Percentiles rank a stretch among this genome's conserved stretches.
These are phyloP conservation scores for Parachaetomium inaequale DNA, from an alignment of 495 filamentous ascomycete genomes.

Conservation along the genomic window DNA sequence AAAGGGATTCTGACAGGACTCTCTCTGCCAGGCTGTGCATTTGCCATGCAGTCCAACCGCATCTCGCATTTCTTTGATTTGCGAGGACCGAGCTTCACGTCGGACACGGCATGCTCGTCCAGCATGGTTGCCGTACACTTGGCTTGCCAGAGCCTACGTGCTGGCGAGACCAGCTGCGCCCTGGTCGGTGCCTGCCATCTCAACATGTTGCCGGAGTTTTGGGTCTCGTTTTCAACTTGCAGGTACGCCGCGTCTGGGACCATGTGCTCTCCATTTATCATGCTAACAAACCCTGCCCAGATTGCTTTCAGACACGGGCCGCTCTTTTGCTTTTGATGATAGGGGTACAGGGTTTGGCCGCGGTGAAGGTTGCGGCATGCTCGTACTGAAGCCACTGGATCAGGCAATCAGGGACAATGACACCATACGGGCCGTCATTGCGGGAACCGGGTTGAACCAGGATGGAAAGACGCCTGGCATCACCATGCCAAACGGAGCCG, in stretches of 20 bases:
- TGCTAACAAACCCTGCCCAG: conserved; percentile 16
- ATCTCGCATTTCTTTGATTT: conserved; percentile 58
- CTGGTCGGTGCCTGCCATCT: conserved; percentile 58
- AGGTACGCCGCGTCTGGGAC: conserved; percentile 13
- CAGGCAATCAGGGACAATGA: conserved; percentile 56
- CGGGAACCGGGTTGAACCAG: conserved; percentile 55
- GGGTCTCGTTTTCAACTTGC: conserved; percentile 38
- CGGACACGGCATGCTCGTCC: conserved; percentile 79
- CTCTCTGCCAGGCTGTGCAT: conserved; percentile 36
- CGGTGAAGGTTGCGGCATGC: conserved; percentile 57
- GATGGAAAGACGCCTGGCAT: conserved; percentile 59
- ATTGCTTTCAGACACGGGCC: conserved; percentile 63
- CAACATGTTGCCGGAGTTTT: conserved; percentile 52
- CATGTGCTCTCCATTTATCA: too few species aligned
- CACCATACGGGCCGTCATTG: conserved; percentile 61
- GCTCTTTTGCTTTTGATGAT: conserved; percentile 51
- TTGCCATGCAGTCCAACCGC: conserved; percentile 59
- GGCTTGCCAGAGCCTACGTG: conserved; percentile 75
- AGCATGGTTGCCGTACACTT: conserved; percentile 63
- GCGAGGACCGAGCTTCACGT: conserved; percentile 61
- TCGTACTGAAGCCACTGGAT: conserved; percentile 59
- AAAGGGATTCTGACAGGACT: conserved; percentile 21
- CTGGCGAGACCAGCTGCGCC: conserved; percentile 47
- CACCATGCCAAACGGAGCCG: conserved; percentile 51
- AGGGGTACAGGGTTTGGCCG: conserved; percentile 62